Base-by-base conservation (phyloP, 2,329 filamentous ascomycete genomes). In the Penicillium paneum region DNA sequence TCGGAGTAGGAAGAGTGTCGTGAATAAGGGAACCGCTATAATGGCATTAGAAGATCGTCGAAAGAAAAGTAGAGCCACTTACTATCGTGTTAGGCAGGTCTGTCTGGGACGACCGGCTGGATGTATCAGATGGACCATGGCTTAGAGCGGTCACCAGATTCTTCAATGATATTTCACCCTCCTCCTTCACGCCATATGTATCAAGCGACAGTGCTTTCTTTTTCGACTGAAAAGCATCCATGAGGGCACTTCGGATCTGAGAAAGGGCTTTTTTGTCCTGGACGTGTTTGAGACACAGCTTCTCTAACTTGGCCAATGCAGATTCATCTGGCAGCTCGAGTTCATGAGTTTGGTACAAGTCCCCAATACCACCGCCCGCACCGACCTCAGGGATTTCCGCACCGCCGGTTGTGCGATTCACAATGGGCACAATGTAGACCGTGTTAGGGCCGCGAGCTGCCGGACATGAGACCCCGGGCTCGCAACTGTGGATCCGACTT, bases 1-100 rank as follows among this genome's bases (percentile, higher is more conserved):
- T 97, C 93, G 0, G 79, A 76, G 56, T 94, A 93, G 0, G 90
- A 96, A 0, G 93, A 95, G 71, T 97, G 93, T 1, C 93, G 83
- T 0, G 93, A 93, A 67, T 92, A 97, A 0, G 92, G 90, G 61
- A 96, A 97, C 19, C 76, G 79, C 76, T 75, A 41, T 32, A 13
- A n/a, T 3, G 12, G 4, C 11, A 36, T 64, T 43, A 66, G 61
- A 11, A 5, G 3, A 41, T 24, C 3, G 7, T 11, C 6, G 8
- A 19, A 26, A 8, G 5, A 5, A 31, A 50, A n/a, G 3, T 21
- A 26, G 24, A n/a, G n/a, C 15, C 1, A 64, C 71, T 55, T 60
- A 75, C 72, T 46, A 75, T 74, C 21, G 57, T 66, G n/a, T 57
- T 66, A n/a, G 70, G 64, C 10, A 70, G 62, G 31, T 60, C 41